Evolutionary conservation across 495 filamentous ascomycete genomes (phyloP), one percentile per base, ranked within the genome.

Genomic region (Penicillium arizonense): DNA sequence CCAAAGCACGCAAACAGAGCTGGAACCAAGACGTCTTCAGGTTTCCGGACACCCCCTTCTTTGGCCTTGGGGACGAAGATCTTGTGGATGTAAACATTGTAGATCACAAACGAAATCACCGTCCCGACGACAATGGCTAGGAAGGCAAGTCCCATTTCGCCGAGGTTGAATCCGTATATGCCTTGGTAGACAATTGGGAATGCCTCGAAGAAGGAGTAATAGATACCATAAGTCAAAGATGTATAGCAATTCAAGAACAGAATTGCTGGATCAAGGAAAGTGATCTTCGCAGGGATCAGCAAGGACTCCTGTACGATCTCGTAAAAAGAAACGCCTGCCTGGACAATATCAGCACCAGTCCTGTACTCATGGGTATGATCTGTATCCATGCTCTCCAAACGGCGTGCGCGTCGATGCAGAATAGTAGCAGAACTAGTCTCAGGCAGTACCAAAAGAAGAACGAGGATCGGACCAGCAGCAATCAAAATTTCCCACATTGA

Each of bases 341-440:
- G 58, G 12, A 57, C 52, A 44, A 76, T 62, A 46, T 77, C 73
- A 2, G 63, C 53, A 30, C 70, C 50, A 33, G 59, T 63, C 36
- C 56, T 61, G 14, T 74, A 47, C 3, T 8, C 18, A 2, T 13
- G 38, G 11, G 18, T 12, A 1, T 45, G 35, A 9, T 26, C 58
- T 0, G 33, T 13, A 38, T 65, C 58, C 4, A 57, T 53, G 38
- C 64, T 63, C 26, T 76, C 66, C 2, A 82, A 64, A 20, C 80
- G 75, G 28, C 58, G 44, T 1, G 79, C 79, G 24, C 80, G 74
- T 14, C 75, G 74, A 42, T 79, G 69, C 6, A 83, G 68, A 55
- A 83, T 81, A 50, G 77, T 82, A 0, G 69, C 63, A 35, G 76
- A 67, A 13, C 71, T 71, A 0, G 80, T 82, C 56, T 84, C 81